Base-by-base conservation (phyloP, 2,329 filamentous ascomycete genomes). In the Neofusicoccum cordaticola region DNA sequence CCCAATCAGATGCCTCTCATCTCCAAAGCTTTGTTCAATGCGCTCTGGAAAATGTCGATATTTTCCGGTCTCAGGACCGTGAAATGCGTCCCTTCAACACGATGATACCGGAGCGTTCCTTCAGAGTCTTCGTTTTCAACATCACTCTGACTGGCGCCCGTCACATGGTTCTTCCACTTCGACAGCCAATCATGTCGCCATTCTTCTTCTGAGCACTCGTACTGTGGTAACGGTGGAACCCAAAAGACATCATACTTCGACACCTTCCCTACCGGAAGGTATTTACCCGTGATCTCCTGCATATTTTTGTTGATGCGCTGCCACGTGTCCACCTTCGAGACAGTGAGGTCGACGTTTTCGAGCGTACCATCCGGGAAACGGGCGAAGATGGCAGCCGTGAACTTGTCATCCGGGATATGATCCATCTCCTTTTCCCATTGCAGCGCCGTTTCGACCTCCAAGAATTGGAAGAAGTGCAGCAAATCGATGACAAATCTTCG, bases 401-500 rank as follows among this genome's bases (percentile, higher is more conserved):
- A 65, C 4, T 65, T 39, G 1, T 58, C 53, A 11, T 65, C 63
- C 8, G 63, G 63, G 34, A 65, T 61, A 19, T 65, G 22, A 13
- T 65, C 53, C 63, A 65, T 65, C 19, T 65, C 63, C 15, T 65
- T 37, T 51, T 65, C 63, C 63, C 63, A 65, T 7, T 4, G 39
- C 39, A 65, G 1, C n/a, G 63, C 63, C 12, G 52, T 61, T 34
- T 65, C 63, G 3, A 60, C 4, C 7, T 60, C 52, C 45, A 65
- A n/a, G 27, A 65, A 27, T 47, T 65, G 63, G 53, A 65, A 65
- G 31, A 65, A 65, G 39, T 65, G 63, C 52, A 65, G 45, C 52
- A 65, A 37, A 34, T 65, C 63, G 63, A 65, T 65, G 63, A 65
- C 35, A 31, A 65, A 65, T 35, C 61, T 65, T 3, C 63, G 63